Conservation (phyloP, 2,329 filamentous ascomycete genomes). For the Xylariaceae sp. region DNA sequence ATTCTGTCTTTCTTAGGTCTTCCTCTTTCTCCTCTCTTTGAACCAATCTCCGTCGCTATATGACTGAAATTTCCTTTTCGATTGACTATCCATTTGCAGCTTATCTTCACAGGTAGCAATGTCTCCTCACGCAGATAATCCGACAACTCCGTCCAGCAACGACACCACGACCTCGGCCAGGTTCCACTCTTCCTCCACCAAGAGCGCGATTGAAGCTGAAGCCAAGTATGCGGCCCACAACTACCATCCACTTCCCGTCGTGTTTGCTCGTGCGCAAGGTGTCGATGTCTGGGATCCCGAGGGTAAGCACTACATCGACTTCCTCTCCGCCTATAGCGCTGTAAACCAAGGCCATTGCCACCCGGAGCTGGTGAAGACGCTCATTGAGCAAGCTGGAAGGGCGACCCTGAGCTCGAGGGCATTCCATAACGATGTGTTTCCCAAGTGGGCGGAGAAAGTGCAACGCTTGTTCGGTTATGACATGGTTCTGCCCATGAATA, state of each 20-base stretch:
- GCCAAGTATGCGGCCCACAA: slow-evolving; percentile 92
- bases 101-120: slow-evolving; percentile 44
- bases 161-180: slow-evolving; percentile 42
- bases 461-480: slow-evolving; percentile 90
- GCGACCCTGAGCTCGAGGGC: slow-evolving; percentile 91
- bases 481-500: slow-evolving; percentile 99
- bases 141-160: slow-evolving; percentile 35
- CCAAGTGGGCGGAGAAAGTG: slow-evolving; percentile 90
- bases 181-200: slow-evolving; percentile 77
- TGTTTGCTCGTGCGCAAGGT: slow-evolving; percentile 84
- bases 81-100: slow-evolving; percentile 9
- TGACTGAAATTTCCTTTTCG: slow-evolving; percentile 4
- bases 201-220: slow-evolving; percentile 79
- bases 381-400: slow-evolving; percentile 85
- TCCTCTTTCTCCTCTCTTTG: slow-evolving; percentile 12
- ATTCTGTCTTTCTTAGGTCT: slow-evolving; percentile 20
- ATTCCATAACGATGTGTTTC: slow-evolving; percentile 98
- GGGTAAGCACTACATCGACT: slow-evolving; percentile 93
- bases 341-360: slow-evolving; percentile 99
- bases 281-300: slow-evolving; percentile 96
- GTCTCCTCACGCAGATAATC: slow-evolving; percentile 61
- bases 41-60: slow-evolving; percentile 1
- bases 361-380: slow-evolving; percentile 88
- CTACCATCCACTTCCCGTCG: slow-evolving; percentile 95
- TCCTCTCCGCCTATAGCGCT: slow-evolving; percentile 95